Conservation (phyloP, 441 rosid species). For the Euphorbia neoarborescens region DNA sequence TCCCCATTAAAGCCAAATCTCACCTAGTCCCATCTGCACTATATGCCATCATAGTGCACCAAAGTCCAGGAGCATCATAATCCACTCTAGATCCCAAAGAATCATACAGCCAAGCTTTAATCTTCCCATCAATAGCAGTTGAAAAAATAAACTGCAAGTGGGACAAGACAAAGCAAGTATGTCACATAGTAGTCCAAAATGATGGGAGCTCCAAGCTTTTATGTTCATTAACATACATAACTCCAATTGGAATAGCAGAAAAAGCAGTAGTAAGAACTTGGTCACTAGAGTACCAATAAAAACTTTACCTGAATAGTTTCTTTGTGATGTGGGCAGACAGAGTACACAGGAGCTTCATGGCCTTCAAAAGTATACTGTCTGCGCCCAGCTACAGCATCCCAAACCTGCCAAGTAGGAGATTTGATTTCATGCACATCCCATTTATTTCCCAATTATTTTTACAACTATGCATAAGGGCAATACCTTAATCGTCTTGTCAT, state of each 20-base stretch:
- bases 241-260: neutral
- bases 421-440: conserved; percentile 3
- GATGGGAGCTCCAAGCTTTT: neutral
- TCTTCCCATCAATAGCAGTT: conserved; percentile 82
- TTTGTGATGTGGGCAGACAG: conserved; percentile 74
- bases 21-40: conserved; percentile 81
- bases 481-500: conserved; percentile 80
- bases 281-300: conserved; percentile 9
- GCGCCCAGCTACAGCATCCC: conserved; percentile 59
- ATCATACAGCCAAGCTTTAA: conserved; percentile 88
- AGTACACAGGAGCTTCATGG: conserved; percentile 85
- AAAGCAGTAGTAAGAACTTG: neutral
- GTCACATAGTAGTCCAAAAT: conserved; percentile 7
- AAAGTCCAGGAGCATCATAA: conserved; percentile 81
- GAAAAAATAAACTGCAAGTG: conserved; percentile 70
- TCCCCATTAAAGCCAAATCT: neutral
- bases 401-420: conserved; percentile 40
- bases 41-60: conserved; percentile 72
- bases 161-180: conserved; percentile 16
- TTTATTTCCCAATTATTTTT: conserved; percentile 1
- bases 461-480: neutral
- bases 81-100: conserved; percentile 75
- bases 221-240: neutral
- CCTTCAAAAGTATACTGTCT: conserved; percentile 65
- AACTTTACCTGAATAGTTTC: conserved; percentile 58